Percentiles rank a stretch among this genome's conserved stretches.
These are phyloP conservation scores for Colletotrichum scovillei DNA, from an alignment of 2,329 filamentous ascomycete genomes.

Conservation along the genomic window DNA sequence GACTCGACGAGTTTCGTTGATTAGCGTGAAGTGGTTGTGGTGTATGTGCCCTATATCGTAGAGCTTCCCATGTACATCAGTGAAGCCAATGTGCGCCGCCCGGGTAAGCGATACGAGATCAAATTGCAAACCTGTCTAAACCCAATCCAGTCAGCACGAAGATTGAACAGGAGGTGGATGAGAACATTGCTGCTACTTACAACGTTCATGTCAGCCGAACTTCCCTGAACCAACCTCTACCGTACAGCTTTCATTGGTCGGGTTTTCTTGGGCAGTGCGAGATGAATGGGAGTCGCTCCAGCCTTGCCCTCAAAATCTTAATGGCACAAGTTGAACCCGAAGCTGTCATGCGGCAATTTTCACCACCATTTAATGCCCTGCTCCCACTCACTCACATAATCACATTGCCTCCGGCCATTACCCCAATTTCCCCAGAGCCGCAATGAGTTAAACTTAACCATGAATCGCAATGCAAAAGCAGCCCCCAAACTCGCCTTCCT, in stretches of 20 bases:
- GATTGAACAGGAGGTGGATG: not conserved
- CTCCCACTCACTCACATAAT: not conserved
- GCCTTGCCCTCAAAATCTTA: not conserved
- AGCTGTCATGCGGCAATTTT: not conserved
- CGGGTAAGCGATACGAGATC: too few species aligned
- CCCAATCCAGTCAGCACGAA: not conserved
- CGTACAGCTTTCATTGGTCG: not conserved
- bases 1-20: too few species aligned
- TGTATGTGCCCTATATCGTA: too few species aligned
- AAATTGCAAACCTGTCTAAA: not conserved
- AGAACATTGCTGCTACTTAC: not conserved
- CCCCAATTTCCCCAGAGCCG: not conserved
- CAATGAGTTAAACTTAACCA: conserved; percentile 2
- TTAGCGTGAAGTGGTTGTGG: too few species aligned
- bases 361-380: not conserved
- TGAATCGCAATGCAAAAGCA: not conserved
- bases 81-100: too few species aligned
- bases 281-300: too few species aligned
- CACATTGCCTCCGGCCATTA: not conserved
- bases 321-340: too few species aligned
- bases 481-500: not conserved
- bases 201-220: not conserved
- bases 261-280: not conserved
- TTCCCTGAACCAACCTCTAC: not conserved
- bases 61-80: too few species aligned